Evolutionary conservation across 2,329 filamentous ascomycete genomes (phyloP), one percentile per base, ranked within the genome.

Genomic region (Scolecobasidium constrictum): DNA sequence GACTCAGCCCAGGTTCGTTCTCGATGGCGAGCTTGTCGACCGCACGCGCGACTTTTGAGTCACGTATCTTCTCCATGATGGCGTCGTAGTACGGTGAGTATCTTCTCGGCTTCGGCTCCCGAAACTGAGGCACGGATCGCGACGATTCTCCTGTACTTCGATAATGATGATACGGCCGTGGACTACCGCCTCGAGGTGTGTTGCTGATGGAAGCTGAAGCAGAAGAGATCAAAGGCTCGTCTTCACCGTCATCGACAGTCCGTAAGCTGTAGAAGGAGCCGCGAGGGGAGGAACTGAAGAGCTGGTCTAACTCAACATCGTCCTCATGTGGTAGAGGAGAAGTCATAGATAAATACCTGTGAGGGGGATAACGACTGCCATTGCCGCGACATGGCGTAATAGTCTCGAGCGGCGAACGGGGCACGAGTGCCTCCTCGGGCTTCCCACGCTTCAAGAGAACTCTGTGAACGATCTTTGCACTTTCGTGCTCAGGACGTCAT

Each of bases 1-100:
- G 79, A 5, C 79, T 83, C 54, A 95, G 72, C 36, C 85, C 86
- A 1, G 81, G 76, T 61, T 94, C 87, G 43, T 74, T 66, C 44
- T 83, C 72, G 46, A 92, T 83, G 36, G 83, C 78, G 44, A 88
- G 58, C 67, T 77, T 87, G 51, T 69, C 54, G 37, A 65, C 53
- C 52, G 60, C 60, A 23, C 58, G 53, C n/a, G 52, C 56, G 34
- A 61, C 38, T 47, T 60, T 67, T 20, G 59, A 61, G 12, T 53
- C 48, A 43, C 52, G 59, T 40, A 63, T 44, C 43, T 62, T 65
- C 51, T 64, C 62, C 67, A 69, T 69, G 20, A 39, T 26, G 37
- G 23, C 23, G 16, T 39, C 20, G 15, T 21, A 22, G n/a, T n/a
- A n/a, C n/a, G n/a, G n/a, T n/a, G n/a, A n/a, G n/a, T n/a, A n/a